Conservation (phyloP, 768 basidiomycete genomes). For the Saitozyma sp. region DNA sequence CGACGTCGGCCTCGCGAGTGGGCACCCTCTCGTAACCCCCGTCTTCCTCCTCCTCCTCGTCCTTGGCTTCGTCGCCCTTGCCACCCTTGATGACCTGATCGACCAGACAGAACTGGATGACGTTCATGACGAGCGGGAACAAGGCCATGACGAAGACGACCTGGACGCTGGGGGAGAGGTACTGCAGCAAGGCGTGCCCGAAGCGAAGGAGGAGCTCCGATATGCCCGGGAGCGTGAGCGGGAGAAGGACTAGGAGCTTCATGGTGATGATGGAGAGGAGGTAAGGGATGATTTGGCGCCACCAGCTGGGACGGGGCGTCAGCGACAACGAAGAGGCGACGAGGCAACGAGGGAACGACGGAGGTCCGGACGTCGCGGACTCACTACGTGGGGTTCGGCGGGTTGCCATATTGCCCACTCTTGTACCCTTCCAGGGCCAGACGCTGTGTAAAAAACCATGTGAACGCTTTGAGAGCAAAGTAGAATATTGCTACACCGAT, state of each 20-base stretch:
- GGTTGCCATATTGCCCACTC: conserved; percentile 84
- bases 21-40: conserved; percentile 5
- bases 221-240: conserved; percentile 61
- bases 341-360: background rate
- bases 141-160: conserved; percentile 72
- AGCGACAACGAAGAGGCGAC: background rate
- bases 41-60: conserved; percentile 8
- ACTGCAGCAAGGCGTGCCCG: conserved; percentile 85
- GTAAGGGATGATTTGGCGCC: conserved; percentile 66
- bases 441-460: conserved; percentile 65
- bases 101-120: conserved; percentile 85
- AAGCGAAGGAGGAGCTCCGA: conserved; percentile 69
- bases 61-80: conserved; percentile 19
- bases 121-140: conserved; percentile 64
- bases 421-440: conserved; percentile 72
- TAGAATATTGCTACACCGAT: conserved; percentile 85
- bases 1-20: conserved; percentile 6
- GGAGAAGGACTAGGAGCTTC: conserved; percentile 82
- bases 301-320: conserved; percentile 25
- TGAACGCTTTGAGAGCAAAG: conserved; percentile 65
- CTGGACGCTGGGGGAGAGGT: conserved; percentile 57
- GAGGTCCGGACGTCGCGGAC: conserved; percentile 52
- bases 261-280: conserved; percentile 75
- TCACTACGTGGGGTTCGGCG: conserved; percentile 74
- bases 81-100: conserved; percentile 57